Evolutionary conservation across 305 asterid species (phyloP).

Genomic region (Fraxinus angustifolia): DNA sequence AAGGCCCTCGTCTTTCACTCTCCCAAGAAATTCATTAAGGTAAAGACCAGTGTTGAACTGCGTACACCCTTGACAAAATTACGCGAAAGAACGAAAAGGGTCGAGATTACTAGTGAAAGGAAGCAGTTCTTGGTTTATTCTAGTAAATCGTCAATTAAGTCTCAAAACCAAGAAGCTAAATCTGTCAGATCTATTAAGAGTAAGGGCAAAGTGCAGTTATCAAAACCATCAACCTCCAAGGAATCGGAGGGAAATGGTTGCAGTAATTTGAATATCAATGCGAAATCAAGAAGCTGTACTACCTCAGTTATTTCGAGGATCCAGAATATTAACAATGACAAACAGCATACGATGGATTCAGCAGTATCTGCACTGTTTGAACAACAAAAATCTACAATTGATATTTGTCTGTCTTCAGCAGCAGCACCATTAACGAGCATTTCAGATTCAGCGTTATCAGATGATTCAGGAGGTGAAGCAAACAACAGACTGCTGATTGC

Average conservation of each 20-base stretch:
- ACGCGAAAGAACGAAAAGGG: slow-evolving; percentile 61
- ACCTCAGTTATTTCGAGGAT: background rate
- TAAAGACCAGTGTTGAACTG: slow-evolving; percentile 57
- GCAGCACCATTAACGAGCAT: background rate
- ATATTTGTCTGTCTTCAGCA: background rate
- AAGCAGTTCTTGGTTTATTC: slow-evolving; percentile 39
- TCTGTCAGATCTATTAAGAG: slow-evolving; percentile 31
- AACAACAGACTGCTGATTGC: background rate
- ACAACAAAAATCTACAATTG: background rate
- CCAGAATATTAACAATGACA: background rate
- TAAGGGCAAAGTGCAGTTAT: slow-evolving; percentile 34
- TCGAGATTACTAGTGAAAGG: slow-evolving; percentile 63
- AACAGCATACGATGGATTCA: background rate
- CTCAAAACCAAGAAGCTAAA: slow-evolving; percentile 30
- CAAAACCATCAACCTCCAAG: slow-evolving; percentile 25
- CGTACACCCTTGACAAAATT: slow-evolving; percentile 59
- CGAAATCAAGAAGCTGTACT: background rate
- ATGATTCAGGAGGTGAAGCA: slow-evolving; percentile 19
- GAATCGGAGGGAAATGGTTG: slow-evolving; percentile 25
- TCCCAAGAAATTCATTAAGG: slow-evolving; percentile 54
- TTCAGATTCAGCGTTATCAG: slow-evolving; percentile 8
- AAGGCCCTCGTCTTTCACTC: slow-evolving; percentile 67
- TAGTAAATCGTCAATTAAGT: slow-evolving; percentile 29
- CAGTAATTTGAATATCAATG: background rate
- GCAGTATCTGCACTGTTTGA: background rate